These are phyloP conservation scores for Thielaviopsis punctulata DNA, from an alignment of 2,329 filamentous ascomycete species.

Conservation along the genomic window DNA sequence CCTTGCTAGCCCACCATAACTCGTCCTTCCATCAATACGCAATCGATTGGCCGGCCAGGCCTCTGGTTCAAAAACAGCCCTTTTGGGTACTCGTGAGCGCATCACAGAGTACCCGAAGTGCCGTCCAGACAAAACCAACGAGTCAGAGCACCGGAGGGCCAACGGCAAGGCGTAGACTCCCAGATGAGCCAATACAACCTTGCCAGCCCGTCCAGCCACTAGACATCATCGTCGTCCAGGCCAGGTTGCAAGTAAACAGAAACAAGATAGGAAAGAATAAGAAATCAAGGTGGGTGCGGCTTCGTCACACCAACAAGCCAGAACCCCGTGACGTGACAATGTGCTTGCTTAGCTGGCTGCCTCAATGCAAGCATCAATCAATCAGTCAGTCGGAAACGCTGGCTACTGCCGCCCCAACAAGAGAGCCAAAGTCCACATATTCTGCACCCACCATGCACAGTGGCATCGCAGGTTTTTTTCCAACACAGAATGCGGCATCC, in stretches of 20 bases:
- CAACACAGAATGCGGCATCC: not conserved
- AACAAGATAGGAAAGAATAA: constrained; percentile 7
- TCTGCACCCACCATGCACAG: not conserved
- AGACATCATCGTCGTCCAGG: constrained; percentile 4
- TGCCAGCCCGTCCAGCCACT: not conserved
- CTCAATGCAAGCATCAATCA: not conserved
- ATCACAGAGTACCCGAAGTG: constrained; percentile 21
- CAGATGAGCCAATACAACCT: constrained; percentile 11
- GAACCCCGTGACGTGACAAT: not conserved
- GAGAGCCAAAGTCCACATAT: not conserved
- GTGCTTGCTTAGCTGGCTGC: not conserved
- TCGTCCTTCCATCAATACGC: not conserved
- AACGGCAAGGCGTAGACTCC: constrained; percentile 7
- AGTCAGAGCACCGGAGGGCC: not conserved
- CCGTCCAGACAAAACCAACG: constrained; percentile 20
- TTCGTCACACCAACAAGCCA: not conserved
- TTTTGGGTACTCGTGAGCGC: constrained; percentile 5
- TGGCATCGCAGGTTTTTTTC: not conserved
- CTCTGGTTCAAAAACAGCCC: not conserved
- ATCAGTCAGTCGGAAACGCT: not conserved
- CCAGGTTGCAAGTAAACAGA: constrained; percentile 9
- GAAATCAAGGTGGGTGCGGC: not conserved
- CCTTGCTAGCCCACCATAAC: not conserved
- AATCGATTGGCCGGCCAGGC: not conserved
- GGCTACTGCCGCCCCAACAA: not conserved